Evolutionary conservation across 192 early-diverging fungal genomes (phyloP), one percentile per base, ranked within the genome.

Genomic region (Rhizoclosmatium sp.): DNA sequence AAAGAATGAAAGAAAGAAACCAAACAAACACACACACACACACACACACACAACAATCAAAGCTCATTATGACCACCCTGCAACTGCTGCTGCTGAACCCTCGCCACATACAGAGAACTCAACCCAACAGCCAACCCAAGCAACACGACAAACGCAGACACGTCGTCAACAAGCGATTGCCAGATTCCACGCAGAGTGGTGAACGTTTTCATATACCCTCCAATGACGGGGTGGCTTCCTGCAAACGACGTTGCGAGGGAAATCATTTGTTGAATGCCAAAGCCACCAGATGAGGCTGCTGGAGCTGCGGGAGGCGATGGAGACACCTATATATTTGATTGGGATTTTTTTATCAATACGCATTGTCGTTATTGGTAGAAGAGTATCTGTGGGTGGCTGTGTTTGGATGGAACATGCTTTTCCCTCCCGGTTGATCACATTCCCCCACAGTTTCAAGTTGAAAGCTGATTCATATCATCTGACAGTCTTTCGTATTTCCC

Each of bases 131-230:
- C 61, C 23, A 75, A 10, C 2, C 73, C 73, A 10, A 75, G 39
- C 16, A 60, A 44, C 5, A 75, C 73, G 42, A 75, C 61, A 75
- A 75, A 75, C 7, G 59, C 59, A 16, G 21, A n/a, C 9, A 75
- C 19, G 46, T 75, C 73, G 16, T 75, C 73, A 12, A 23, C 42
- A 1, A 75, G n/a, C 31, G 59, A 64, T 44, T 59, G 60, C 39
- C 48, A 75, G 62, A 75, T 75, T 31, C 40, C 58, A 45, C 60
- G 60, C 46, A 75, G 4, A 39, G n/a, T 14, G 46, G 5, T 58
- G 10, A 75, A 64, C 61, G 48, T 44, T 44, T 69, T 69, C 45
- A 47, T 21, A 44, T 47, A 46, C 46, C 46, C 40, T 7, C 51
- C 16, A 16, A 54, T 54, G 9, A 54, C 5, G 9, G 31, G 4